A percentile compares a stretch with the other conserved stretches of the same genome.
phyloP scores from a whole-genome alignment of 1,284 basidiomycete genomes.

The Puccinia polysora region DNA sequence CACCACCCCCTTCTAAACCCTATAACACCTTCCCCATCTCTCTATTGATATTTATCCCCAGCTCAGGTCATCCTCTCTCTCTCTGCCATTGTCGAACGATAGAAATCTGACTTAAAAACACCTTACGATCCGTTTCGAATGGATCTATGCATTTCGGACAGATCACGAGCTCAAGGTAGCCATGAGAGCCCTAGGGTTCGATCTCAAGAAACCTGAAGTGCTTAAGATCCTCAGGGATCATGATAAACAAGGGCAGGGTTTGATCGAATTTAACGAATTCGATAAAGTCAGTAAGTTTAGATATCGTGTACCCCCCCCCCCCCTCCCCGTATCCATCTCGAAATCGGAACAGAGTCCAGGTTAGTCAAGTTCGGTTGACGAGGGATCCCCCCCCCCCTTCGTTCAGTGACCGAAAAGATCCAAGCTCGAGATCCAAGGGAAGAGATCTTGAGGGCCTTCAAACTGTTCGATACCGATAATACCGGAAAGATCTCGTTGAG shows the following conservation, averaged over 20 bases:
- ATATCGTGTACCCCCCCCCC: not conserved
- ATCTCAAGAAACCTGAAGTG: conserved; percentile 96
- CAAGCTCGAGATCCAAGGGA: conserved; percentile 90
- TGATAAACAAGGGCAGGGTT: conserved; percentile 79
- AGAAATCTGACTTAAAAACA: not conserved
- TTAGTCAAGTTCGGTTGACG: too few species aligned
- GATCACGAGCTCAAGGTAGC: conserved; percentile 99
- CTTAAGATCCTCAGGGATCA: conserved; percentile 88
- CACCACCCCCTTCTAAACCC: not conserved
- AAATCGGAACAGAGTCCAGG: too few species aligned
- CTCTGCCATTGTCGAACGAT: not conserved
- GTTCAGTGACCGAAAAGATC: conserved; percentile 88
- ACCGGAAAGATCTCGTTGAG: conserved; percentile 89
- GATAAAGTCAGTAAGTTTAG: conserved; percentile 81
- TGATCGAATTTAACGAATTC: conserved; percentile 93
- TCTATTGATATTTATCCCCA: too few species aligned
- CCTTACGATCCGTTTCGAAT: not conserved
- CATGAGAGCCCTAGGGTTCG: conserved; percentile 95
- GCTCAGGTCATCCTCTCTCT: not conserved
- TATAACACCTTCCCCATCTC: not conserved
- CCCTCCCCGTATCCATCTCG: too few species aligned
- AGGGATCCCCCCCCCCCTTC: too few species aligned
- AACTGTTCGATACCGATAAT: conserved; percentile 92
- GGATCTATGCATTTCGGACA: conserved; percentile 37
- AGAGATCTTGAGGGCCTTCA: conserved; percentile 90